Percentiles rank a stretch among this genome's conserved stretches.
Evolutionary conservation across 352 stramenopile species (phyloP).

Genomic region (Phytophthora melonis): DNA sequence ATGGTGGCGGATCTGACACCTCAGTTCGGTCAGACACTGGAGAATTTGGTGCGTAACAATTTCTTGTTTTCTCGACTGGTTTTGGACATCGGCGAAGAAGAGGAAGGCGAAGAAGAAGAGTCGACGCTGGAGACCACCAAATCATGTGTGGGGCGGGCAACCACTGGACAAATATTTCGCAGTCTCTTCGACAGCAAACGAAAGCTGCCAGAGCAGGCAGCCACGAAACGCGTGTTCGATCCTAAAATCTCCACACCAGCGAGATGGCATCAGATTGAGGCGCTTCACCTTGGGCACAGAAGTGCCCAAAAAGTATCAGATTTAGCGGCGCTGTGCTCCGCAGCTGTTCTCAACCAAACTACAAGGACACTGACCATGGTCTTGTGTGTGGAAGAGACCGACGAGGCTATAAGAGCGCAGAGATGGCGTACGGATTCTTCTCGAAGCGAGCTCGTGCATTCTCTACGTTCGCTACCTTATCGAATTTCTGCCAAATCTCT

Average conservation of each 20-base stretch:
- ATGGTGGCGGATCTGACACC: background rate
- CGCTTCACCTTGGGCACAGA: background rate
- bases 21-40: background rate
- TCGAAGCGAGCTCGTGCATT: background rate
- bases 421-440: background rate
- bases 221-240: no score
- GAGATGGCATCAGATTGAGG: no score
- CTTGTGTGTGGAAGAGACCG: background rate
- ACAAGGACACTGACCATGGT: background rate
- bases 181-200: background rate
- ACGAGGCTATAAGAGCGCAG: background rate
- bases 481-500: background rate
- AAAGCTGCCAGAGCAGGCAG: background rate
- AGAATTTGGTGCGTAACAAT: background rate
- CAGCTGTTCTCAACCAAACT: no score
- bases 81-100: background rate
- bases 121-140: background rate
- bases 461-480: no score
- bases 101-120: no score
- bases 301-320: background rate
- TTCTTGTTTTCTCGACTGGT: background rate
- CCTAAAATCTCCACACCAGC: no score
- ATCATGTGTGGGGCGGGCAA: background rate
- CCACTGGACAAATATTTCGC: background rate
- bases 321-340: no score